Evolutionary conservation across 331 rosid genomes (phyloP).

Genomic region (Telfairia occidentalis): DNA sequence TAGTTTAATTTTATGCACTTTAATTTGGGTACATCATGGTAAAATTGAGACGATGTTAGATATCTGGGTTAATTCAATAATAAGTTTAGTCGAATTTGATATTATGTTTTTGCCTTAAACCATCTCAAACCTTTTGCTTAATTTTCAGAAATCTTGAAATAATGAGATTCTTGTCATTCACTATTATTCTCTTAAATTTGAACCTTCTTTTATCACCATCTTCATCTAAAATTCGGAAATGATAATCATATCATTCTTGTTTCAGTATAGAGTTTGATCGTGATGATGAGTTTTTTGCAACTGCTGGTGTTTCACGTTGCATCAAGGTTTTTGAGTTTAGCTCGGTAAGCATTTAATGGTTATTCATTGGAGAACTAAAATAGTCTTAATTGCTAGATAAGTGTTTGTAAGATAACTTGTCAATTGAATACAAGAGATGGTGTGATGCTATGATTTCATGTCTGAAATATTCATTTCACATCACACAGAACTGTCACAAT

Average conservation of each 20-base stretch:
- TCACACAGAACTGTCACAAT: background rate
- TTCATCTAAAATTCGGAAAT: background rate
- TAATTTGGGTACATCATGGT: background rate
- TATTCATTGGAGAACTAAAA: background rate
- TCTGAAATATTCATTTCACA: background rate
- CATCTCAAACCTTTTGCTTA: background rate
- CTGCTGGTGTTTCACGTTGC: constrained; percentile 40
- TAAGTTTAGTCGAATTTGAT: background rate
- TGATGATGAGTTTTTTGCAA: constrained; percentile 33
- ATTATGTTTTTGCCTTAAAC: background rate
- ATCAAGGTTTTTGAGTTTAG: constrained; percentile 38
- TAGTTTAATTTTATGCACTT: background rate
- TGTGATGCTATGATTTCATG: background rate
- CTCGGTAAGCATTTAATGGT: constrained; percentile 20
- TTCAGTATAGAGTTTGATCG: constrained; percentile 45
- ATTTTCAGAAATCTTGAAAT: background rate
- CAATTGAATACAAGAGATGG: background rate
- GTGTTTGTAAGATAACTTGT: background rate
- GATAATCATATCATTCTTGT: constrained; percentile 14
- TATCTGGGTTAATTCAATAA: background rate
- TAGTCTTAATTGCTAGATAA: background rate
- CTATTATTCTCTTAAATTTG: background rate
- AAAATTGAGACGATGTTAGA: background rate
- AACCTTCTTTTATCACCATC: background rate
- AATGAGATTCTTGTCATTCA: background rate